Conservation (phyloP, 1,139 yeast genomes). For the Suhomyces maxii region DNA sequence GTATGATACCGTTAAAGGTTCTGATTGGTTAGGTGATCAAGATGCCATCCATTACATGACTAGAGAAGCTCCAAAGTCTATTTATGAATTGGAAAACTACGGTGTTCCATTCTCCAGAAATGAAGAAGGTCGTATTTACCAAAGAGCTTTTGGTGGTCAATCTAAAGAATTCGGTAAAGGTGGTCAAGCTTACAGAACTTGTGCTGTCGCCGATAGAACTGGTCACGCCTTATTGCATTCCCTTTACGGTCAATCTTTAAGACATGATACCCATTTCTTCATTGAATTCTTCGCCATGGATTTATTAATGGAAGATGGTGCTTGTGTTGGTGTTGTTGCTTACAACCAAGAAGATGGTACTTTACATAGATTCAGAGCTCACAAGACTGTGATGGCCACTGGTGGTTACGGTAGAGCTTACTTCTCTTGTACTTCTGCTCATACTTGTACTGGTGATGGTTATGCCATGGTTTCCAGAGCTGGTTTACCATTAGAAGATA, state of each 20-base stretch:
- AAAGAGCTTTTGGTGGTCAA: constrained; percentile 99
- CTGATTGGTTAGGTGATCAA: constrained; percentile 99
- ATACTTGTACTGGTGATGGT: constrained; percentile 99
- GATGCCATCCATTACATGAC: constrained; percentile 99
- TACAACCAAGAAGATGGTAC: constrained; percentile 99
- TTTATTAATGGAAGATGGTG: constrained; percentile 92
- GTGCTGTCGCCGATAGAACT: constrained; percentile 99
- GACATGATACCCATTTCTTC: constrained; percentile 97
- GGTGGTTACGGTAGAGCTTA: constrained; percentile 99
- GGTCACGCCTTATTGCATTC: constrained; percentile 98
- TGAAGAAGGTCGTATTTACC: constrained; percentile 95
- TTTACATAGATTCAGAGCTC: constrained; percentile 94
- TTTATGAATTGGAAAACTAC: constrained; percentile 94
- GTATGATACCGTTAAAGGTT: constrained; percentile 99
- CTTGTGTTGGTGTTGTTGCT: constrained; percentile 95
- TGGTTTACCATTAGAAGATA: constrained; percentile 95
- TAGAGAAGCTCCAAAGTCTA: constrained; percentile 94
- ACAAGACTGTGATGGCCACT: constrained; percentile 94
- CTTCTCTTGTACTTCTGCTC: constrained; percentile 98
- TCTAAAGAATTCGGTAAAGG: constrained; percentile 94
- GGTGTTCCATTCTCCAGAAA: constrained; percentile 99
- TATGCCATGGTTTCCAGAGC: constrained; percentile 98
- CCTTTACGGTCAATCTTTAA: constrained; percentile 91
- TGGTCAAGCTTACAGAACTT: constrained; percentile 98
- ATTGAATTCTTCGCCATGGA: constrained; percentile 97